Percentiles rank a stretch among this genome's conserved stretches.
phyloP scores from a whole-genome alignment of 768 basidiomycete genomes.

The Boletus coccyginus region DNA sequence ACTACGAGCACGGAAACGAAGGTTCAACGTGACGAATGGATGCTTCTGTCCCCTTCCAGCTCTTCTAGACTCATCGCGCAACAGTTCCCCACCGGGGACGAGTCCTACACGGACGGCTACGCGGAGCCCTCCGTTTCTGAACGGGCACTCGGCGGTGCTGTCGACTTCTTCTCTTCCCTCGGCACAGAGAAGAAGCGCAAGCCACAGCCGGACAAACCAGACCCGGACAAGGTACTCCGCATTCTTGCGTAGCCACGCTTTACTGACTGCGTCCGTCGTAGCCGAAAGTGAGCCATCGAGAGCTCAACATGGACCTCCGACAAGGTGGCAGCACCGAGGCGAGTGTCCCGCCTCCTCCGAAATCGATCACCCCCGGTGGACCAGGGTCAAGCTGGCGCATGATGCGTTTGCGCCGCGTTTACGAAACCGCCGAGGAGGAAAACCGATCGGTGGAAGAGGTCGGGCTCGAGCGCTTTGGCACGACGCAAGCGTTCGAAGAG shows the following conservation, averaged over 20 bases:
- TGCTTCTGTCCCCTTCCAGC: constrained; percentile 52
- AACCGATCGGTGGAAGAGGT: constrained; percentile 68
- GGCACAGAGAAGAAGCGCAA: constrained; percentile 79
- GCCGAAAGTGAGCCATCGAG: constrained; percentile 58
- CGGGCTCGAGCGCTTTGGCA: constrained; percentile 85
- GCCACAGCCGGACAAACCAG: constrained; percentile 52
- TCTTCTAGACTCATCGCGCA: constrained; percentile 31
- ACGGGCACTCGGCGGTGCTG: constrained; percentile 52
- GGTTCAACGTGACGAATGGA: constrained; percentile 83
- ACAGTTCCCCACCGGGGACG: constrained; percentile 35
- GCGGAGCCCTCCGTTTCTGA: constrained; percentile 46
- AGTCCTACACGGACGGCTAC: constrained; percentile 64
- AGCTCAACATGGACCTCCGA: constrained; percentile 59
- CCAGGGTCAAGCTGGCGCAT: constrained; percentile 97
- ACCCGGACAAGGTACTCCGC: constrained; percentile 65
- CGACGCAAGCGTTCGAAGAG: constrained; percentile 81
- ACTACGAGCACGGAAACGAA: constrained; percentile 44
- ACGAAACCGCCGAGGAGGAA: constrained; percentile 89
- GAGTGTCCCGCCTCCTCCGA: constrained; percentile 39
- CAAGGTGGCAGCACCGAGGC: constrained; percentile 42
- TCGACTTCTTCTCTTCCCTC: constrained; percentile 89
- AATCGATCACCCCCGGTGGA: constrained; percentile 73
- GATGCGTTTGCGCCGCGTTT: constrained; percentile 90
- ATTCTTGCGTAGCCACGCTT: background rate
- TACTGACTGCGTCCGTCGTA: constrained; percentile 30